phyloP scores from a whole-genome alignment of 192 early-diverging fungal genomes.

The Haplosporangium gracile region DNA sequence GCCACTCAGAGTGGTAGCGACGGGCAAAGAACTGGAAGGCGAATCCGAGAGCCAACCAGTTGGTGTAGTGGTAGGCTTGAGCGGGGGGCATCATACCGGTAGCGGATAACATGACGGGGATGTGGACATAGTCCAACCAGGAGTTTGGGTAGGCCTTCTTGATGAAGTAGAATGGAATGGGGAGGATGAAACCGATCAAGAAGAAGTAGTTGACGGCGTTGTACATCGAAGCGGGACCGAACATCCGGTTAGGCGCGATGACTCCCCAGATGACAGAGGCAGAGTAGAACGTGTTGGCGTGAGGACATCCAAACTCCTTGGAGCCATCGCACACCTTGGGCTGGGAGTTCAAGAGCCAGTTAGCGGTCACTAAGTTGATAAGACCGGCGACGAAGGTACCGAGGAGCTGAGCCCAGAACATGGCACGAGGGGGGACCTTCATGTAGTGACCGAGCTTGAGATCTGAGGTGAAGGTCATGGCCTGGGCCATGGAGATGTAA shows the following conservation, averaged over 20 bases:
- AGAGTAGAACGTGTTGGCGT: conserved; percentile 57
- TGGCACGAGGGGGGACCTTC: conserved; percentile 20
- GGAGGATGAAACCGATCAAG: conserved; percentile 62
- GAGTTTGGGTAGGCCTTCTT: conserved; percentile 61
- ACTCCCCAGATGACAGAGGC: conserved; percentile 69
- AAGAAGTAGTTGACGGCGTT: conserved; percentile 51
- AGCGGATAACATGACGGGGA: conserved; percentile 63
- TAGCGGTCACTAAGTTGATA: conserved; percentile 59
- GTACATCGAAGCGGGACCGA: conserved; percentile 53
- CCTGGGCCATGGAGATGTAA: too few species aligned
- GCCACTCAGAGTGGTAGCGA: conserved; percentile 61
- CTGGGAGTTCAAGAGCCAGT: conserved; percentile 53
- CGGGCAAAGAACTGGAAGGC: conserved; percentile 64
- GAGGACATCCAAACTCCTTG: conserved; percentile 49
- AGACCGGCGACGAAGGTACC: conserved; percentile 69
- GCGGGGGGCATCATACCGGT: conserved; percentile 66
- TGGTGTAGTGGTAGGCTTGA: conserved; percentile 45
- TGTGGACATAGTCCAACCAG: conserved; percentile 43
- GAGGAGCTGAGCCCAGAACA: conserved; percentile 68
- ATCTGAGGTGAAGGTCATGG: conserved; percentile 21
- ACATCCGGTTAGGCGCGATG: conserved; percentile 74
- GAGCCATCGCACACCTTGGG: conserved; percentile 33
- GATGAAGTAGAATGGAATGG: conserved; percentile 66
- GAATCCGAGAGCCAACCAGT: conserved; percentile 55
- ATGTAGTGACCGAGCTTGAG: conserved; percentile 69